Evolutionary conservation across 805 yeast species (phyloP), one percentile per base, ranked within the genome.

Genomic region (Saturnispora ahearnii): DNA sequence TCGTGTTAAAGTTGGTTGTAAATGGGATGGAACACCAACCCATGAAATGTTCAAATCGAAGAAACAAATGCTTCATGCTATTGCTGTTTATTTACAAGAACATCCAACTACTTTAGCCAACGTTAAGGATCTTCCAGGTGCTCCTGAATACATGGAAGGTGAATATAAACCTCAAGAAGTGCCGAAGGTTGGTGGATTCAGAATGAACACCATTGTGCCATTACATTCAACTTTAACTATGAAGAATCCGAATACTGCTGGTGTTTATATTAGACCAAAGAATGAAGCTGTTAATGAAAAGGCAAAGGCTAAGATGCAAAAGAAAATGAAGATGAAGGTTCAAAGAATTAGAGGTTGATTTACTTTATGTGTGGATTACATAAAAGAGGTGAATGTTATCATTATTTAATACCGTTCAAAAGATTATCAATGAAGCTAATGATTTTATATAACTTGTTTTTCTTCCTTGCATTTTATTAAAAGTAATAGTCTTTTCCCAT

Each of bases 121-220:
- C n/a, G 73, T 89, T 18, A 76, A 79, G 56, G 80, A 79, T 49
- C 71, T 79, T 51, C 84, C 85, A 7, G 74, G 78, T 41, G 87
- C 89, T 4, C 78, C 79, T 5, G 90, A 84, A 52, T 76, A 74
- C 51, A 60, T 59, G 61, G 67, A 63, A 38, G 74, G 69, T 40
- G 74, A 71, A 11, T 76, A 78, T 56, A 73, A 71, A 55, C 78
- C 86, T 11, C 71, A 74, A 57, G 72, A 77, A 66, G 65, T 84
- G 59, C 95, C 96, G 10, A 72, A 68, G 50, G 96, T 95, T n/a
- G 78, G 80, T 57, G 96, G 96, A 11, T 84, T 86, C 73, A 79
- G 74, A 59, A 84, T 90, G 87, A 87, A 86, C 65, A 78, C 82
- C 2, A 81, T 91, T 42, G 87, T 90, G 12, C 99, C 99, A n/a